Conservation (phyloP, 2,329 filamentous ascomycete species). For the Paecilomyces formosus region DNA sequence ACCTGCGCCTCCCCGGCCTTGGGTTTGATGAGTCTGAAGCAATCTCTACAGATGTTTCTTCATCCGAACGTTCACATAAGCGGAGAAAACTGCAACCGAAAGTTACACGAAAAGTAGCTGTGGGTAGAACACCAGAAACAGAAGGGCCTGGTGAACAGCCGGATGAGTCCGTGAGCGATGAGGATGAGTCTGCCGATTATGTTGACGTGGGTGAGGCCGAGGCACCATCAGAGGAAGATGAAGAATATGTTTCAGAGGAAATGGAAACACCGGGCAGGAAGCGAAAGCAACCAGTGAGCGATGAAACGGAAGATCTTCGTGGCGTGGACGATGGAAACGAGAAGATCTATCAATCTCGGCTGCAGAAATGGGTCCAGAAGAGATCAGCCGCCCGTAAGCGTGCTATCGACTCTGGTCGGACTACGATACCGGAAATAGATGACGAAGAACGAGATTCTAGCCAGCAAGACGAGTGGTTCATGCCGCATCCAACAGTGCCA, state of each 20-base stretch:
- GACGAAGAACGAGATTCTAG: conserved; percentile 20
- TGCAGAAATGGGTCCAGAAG: conserved; percentile 66
- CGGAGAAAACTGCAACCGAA: conserved; percentile 24
- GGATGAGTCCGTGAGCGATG: conserved; percentile 15
- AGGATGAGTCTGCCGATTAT: conserved; percentile 27
- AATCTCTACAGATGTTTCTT: conserved; percentile 14
- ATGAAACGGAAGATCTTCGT: conserved; percentile 47
- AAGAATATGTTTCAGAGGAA: conserved; percentile 20
- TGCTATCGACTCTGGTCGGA: conserved; percentile 24
- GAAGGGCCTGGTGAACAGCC: conserved; percentile 8
- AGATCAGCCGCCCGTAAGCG: conserved; percentile 53
- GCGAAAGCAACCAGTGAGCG: conserved; percentile 26
- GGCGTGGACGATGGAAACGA: conserved; percentile 87
- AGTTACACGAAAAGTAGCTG: not conserved
- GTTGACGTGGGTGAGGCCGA: conserved; percentile 22
- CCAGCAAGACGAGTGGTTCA: conserved; percentile 62
- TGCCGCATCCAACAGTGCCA: conserved; percentile 73
- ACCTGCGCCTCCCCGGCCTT: conserved; percentile 67
- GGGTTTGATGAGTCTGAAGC: conserved; percentile 41
- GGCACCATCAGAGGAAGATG: conserved; percentile 26
- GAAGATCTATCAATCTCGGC: conserved; percentile 63
- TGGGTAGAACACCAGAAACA: conserved; percentile 1
- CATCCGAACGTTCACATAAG: conserved; percentile 19
- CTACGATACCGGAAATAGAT: conserved; percentile 20
- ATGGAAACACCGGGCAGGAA: conserved; percentile 23